Evolutionary conservation across 106 monocot genomes (phyloP).

Genomic region (Allium cepa): DNA sequence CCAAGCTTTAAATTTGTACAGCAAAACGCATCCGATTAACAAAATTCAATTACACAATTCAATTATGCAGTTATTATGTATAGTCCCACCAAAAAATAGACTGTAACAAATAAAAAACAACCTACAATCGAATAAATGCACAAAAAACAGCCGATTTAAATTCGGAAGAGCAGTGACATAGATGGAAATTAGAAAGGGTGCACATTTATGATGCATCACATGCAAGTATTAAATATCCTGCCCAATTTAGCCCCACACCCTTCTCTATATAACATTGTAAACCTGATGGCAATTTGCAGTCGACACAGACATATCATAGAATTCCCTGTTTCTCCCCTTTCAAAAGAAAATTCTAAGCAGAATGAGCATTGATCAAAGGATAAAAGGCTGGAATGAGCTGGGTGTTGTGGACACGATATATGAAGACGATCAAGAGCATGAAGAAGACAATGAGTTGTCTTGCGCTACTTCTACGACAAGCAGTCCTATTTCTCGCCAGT

Average conservation of each 20-base stretch:
- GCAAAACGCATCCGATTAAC: no score
- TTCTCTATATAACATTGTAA: neutral
- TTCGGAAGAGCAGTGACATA: no score
- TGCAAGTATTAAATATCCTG: constrained; percentile 63
- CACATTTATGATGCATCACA: constrained; percentile 65
- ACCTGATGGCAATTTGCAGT: neutral
- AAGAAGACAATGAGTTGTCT: constrained; percentile 12
- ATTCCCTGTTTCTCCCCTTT: neutral
- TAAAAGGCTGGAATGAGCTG: constrained; percentile 52
- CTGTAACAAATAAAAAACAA: no score
- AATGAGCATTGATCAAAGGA: constrained; percentile 6
- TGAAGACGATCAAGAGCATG: constrained; percentile 67
- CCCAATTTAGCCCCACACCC: constrained; percentile 16
- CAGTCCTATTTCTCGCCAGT: constrained; percentile 4
- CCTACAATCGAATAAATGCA: no score
- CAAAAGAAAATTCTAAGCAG: neutral
- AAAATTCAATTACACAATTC: no score
- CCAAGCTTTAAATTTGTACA: no score
- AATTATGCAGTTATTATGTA: no score
- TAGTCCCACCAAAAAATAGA: no score
- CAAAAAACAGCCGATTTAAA: no score
- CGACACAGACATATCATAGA: neutral
- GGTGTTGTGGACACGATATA: constrained; percentile 80
- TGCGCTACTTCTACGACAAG: constrained; percentile 14
- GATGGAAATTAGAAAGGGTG: neutral